Conservation (phyloP, 441 rosid species). For the Geranium incanum region DNA sequence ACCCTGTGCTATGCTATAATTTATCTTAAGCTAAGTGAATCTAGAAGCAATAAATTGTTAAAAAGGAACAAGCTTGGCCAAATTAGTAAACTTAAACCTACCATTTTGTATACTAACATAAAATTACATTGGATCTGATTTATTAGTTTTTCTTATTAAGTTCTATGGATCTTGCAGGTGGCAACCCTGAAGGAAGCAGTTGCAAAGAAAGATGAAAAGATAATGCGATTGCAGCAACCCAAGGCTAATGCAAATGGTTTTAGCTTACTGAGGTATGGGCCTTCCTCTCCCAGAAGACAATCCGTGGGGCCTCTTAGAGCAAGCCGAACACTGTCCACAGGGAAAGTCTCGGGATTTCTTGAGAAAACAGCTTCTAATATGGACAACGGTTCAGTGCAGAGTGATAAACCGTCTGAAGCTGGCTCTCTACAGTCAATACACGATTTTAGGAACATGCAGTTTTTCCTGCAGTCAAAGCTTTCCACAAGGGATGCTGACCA, state of each 20-base stretch:
- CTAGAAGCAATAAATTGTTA: not conserved
- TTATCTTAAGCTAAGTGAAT: not conserved
- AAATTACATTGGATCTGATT: not conserved
- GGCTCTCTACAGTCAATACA: slow-evolving; percentile 53
- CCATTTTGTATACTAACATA: not conserved
- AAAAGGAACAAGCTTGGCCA: slow-evolving; percentile 1
- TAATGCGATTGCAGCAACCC: slow-evolving; percentile 44
- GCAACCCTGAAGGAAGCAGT: slow-evolving; percentile 65
- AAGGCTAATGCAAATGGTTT: slow-evolving; percentile 14
- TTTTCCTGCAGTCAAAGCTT: slow-evolving; percentile 31
- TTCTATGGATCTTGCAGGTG: slow-evolving; percentile 37
- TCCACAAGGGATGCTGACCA: slow-evolving; percentile 28
- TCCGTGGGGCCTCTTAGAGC: slow-evolving; percentile 39
- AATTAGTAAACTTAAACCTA: not conserved
- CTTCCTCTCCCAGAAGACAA: slow-evolving; percentile 51
- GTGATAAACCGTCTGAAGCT: slow-evolving; percentile 63
- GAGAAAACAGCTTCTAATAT: slow-evolving; percentile 41
- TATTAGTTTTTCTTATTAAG: not conserved
- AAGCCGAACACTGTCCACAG: slow-evolving; percentile 25
- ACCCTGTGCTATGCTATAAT: not conserved
- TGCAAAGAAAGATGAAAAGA: slow-evolving; percentile 69
- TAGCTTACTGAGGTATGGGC: slow-evolving; percentile 26
- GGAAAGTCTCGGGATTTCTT: slow-evolving; percentile 27
- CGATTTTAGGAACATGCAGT: slow-evolving; percentile 32
- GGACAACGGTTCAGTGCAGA: slow-evolving; percentile 46